phyloP scores from a whole-genome alignment of 73 alveolate genomes.

The Paraurostyla sp. region DNA sequence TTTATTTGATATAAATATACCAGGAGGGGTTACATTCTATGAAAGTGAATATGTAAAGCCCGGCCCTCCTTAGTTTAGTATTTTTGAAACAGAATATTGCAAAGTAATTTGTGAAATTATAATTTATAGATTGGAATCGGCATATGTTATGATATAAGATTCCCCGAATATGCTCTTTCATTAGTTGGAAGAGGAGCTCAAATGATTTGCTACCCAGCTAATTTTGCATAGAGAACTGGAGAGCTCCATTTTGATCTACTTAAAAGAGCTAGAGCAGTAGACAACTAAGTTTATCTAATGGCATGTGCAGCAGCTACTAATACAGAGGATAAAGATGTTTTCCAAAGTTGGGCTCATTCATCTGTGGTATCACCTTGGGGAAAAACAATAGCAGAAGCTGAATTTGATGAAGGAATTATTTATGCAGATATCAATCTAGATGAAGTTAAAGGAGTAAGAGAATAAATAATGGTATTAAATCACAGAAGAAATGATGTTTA shows the following conservation, averaged over 20 bases:
- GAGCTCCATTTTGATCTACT: slow-evolving; percentile 95
- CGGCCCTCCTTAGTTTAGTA: slow-evolving; percentile 78
- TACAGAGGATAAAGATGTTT: slow-evolving; percentile 76
- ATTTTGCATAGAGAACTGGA: slow-evolving; percentile 94
- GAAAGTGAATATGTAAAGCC: slow-evolving; percentile 93
- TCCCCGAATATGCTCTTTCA: slow-evolving; percentile 93
- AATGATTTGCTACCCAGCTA: slow-evolving; percentile 92
- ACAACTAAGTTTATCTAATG: slow-evolving; percentile 88
- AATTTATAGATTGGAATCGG: slow-evolving; percentile 90
- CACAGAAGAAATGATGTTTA: slow-evolving; percentile 87
- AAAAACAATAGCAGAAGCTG: slow-evolving; percentile 78
- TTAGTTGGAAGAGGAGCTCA: slow-evolving; percentile 86
- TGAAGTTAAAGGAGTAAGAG: slow-evolving; percentile 75
- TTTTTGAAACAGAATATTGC: slow-evolving; percentile 91
- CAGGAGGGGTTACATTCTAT: slow-evolving; percentile 87
- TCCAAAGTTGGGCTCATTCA: slow-evolving; percentile 90
- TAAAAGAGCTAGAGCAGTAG: slow-evolving; percentile 95
- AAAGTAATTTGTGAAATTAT: slow-evolving; percentile 46
- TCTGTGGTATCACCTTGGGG: slow-evolving; percentile 93
- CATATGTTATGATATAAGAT: slow-evolving; percentile 96
- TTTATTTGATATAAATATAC: slow-evolving; percentile 95
- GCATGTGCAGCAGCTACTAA: slow-evolving; percentile 95
- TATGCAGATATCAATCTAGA: slow-evolving; percentile 83
- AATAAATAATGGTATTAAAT: slow-evolving; percentile 76
- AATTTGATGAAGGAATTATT: slow-evolving; percentile 79